Conservation (phyloP, 257 asterid genomes). For the Phtheirospermum japonicum region DNA sequence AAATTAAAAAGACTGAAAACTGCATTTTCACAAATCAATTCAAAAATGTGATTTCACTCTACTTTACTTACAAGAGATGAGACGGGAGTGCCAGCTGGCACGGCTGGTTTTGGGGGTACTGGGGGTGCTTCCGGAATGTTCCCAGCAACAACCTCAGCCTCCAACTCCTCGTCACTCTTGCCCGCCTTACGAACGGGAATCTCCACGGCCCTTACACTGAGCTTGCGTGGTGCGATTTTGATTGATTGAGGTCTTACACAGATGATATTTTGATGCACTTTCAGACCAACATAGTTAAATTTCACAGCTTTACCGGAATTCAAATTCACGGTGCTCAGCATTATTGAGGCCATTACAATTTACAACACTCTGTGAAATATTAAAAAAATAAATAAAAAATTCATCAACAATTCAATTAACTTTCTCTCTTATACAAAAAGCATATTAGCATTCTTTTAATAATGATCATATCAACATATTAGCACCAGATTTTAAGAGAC, state of each 20-base stretch:
- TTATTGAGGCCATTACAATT: conserved; percentile 40
- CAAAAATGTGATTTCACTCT: too few relatives aligned
- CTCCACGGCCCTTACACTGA: conserved; percentile 41
- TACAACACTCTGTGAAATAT: neutral
- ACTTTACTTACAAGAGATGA: conserved; percentile 56
- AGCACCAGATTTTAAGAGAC: too few relatives aligned
- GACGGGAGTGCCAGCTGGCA: conserved; percentile 82
- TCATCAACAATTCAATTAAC: too few relatives aligned
- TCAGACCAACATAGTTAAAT: conserved; percentile 37
- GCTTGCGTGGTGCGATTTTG: conserved; percentile 9
- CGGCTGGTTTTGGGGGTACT: conserved; percentile 59
- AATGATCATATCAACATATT: too few relatives aligned
- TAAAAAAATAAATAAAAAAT: too few relatives aligned
- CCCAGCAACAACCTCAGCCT: conserved; percentile 88
- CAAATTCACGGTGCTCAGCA: conserved; percentile 37
- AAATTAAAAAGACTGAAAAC: neutral
- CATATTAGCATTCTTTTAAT: too few relatives aligned
- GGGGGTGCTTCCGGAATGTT: conserved; percentile 88
- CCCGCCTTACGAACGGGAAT: conserved; percentile 48
- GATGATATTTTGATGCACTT: conserved; percentile 26
- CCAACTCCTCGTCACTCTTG: conserved; percentile 66
- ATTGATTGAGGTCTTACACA: conserved; percentile 28
- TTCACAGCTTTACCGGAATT: conserved; percentile 33
- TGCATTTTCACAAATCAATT: too few relatives aligned
- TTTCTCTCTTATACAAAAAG: too few relatives aligned